Evolutionary conservation across 495 filamentous ascomycete genomes (phyloP).

Genomic region (Aspergillus panamensis): DNA sequence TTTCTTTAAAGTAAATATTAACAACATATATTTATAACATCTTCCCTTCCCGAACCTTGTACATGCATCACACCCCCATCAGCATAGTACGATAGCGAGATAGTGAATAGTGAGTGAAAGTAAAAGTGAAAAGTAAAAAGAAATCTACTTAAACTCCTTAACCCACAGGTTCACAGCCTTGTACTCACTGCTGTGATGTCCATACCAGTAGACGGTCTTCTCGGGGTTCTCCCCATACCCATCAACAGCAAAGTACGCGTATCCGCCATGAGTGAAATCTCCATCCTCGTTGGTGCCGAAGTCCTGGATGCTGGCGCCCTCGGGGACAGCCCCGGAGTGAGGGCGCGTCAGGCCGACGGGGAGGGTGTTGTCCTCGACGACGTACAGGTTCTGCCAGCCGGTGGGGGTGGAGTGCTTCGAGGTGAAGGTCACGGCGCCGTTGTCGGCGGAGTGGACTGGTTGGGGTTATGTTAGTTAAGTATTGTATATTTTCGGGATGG

Average conservation of each 20-base stretch:
- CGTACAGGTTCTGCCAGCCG: conserved; percentile 33
- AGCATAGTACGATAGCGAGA: no score
- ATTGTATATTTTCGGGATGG: background rate
- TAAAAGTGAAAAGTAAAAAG: no score
- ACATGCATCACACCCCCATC: no score
- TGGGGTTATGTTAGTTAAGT: conserved; percentile 10
- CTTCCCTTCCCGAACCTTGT: no score
- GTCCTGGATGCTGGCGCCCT: conserved; percentile 24
- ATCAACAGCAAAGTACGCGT: conserved; percentile 28
- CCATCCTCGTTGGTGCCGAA: conserved; percentile 32
- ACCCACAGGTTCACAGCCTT: conserved; percentile 25
- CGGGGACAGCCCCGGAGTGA: conserved; percentile 30
- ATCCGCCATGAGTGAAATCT: conserved; percentile 27
- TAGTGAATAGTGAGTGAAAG: no score
- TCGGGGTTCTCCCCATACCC: conserved; percentile 21
- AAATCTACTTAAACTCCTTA: conserved; percentile 32
- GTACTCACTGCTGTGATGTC: conserved; percentile 25
- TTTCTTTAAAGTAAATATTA: background rate
- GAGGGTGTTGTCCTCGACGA: conserved; percentile 23
- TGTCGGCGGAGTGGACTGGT: conserved; percentile 17
- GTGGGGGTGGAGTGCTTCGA: conserved; percentile 24
- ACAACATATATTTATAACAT: no score
- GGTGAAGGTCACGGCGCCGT: conserved; percentile 27
- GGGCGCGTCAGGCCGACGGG: conserved; percentile 31
- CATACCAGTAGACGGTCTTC: conserved; percentile 32